These are phyloP conservation scores for Fusarium dlaminii DNA, from an alignment of 2,329 filamentous ascomycete species.

Conservation along the genomic window DNA sequence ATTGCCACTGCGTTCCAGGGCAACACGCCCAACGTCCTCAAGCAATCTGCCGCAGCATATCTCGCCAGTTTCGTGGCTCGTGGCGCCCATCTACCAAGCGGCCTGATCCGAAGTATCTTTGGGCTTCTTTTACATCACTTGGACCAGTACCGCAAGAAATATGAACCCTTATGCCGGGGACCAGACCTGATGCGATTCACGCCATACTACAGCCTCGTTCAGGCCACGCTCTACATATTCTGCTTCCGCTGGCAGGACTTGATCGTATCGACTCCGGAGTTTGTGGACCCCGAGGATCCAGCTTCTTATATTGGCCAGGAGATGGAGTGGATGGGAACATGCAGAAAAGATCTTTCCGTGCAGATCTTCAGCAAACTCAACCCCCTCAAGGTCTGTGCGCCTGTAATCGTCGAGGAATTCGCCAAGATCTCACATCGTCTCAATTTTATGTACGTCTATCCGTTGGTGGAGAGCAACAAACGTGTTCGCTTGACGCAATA, in stretches of 20 bases:
- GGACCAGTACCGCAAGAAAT: conserved; percentile 75
- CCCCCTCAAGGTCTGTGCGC: conserved; percentile 93
- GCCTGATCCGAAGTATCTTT: conserved; percentile 85
- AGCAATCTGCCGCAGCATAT: conserved; percentile 89
- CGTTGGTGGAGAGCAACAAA: conserved; percentile 91
- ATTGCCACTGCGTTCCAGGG: conserved; percentile 60
- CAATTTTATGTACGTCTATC: conserved; percentile 88
- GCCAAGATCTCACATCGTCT: conserved; percentile 87
- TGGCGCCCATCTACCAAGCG: conserved; percentile 80
- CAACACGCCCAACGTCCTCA: conserved; percentile 75
- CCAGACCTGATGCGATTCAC: conserved; percentile 87
- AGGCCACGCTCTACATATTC: conserved; percentile 92
- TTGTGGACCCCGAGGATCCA: conserved; percentile 69
- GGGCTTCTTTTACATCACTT: conserved; percentile 80
- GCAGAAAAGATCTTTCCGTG: conserved; percentile 77
- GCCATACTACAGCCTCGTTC: conserved; percentile 87
- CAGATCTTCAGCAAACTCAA: conserved; percentile 92
- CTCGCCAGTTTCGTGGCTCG: conserved; percentile 94
- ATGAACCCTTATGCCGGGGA: conserved; percentile 79
- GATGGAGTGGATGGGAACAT: conserved; percentile 78
- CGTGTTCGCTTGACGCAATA: conserved; percentile 81
- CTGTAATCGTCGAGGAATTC: conserved; percentile 90
- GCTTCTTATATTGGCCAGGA: conserved; percentile 73
- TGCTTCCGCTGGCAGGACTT: conserved; percentile 98
- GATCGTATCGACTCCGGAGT: conserved; percentile 69